Evolutionary conservation across 2,329 filamentous ascomycete species (phyloP), one percentile per base, ranked within the genome.

Genomic region (Fusarium veterinarium): DNA sequence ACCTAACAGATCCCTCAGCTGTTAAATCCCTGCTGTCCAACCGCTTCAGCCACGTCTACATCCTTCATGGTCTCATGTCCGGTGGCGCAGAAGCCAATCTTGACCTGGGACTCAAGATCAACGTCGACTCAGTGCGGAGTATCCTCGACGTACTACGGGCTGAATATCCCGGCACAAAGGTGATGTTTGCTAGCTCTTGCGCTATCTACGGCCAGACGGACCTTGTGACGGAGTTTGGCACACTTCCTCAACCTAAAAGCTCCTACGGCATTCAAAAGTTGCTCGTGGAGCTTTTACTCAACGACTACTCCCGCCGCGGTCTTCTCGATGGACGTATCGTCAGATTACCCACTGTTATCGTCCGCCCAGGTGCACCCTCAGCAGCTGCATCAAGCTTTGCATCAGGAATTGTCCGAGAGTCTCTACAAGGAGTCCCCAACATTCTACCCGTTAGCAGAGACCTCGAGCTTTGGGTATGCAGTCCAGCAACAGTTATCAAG

Each of bases 21-120:
- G 66, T 83, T 41, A 62, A 5, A 73, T 84, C 31, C 66, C 82
- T 52, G 49, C 74, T 28, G 44, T 75, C 17, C 60, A 73, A 1
- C 68, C 73, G 16, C 79, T 86, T 42, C 81, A 86, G 49, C 81
- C 85, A 35, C 1, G 83, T 88, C 49, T 91, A 89, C 75, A 84
- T 90, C 46, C 86, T 91, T 55, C 89, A 91, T 74, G 89, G 89
- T 38, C 87, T 91, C 78, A 91, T 91, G 89, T 90, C 88, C 0
- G 86, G 86, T 23, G 89, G 89, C 23, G 86, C 88, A 16, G 90
- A 91, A 79, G 87, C 87, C 23, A 87, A 91, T 48, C 81, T 90
- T 81, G 78, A 88, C 81, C 72, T 85, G 81, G 63, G 89, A 1
- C 83, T 89, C 69, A 84, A 81, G 45, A 89, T 91, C 57, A 91